Evolutionary conservation across 352 stramenopile species (phyloP), one percentile per base, ranked within the genome.

Genomic region (Pythium aphanidermatum): DNA sequence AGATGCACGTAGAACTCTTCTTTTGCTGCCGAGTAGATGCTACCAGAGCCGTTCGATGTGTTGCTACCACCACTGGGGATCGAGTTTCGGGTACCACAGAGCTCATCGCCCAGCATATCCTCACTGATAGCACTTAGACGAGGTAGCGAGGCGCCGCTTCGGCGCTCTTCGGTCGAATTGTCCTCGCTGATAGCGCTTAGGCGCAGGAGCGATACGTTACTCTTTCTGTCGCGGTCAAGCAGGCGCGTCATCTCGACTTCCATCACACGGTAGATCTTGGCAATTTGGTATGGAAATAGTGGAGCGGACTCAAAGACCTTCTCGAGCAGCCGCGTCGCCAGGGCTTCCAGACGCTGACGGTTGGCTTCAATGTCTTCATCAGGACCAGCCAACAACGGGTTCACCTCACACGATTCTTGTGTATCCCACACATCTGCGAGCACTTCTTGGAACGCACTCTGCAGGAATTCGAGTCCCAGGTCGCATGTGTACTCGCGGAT

Each of bases 1-100:
- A 92, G 48, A 25, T 90, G 77, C 58, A 86, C 68, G 41, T 81
- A 72, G 37, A 90, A 87, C 52, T 90, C 77, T 20, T 86, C 74
- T 31, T 76, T 71, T 0, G 70, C 68, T 4, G 67, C 51, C 35
- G 60, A 43, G 8, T 51, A 17, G 2, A 24, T 16, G n/a, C 8
- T 31, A 1, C 2, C 16, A 5, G 46, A 24, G 26, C 31, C 21
- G 10, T n/a, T 13, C n/a, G n/a, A n/a, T 29, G 3, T 17, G 13
- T 28, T 43, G 37, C 47, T 40, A 20, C 24, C 30, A 3, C 42
- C 50, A 5, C 48, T 48, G 16, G 58, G 58, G 19, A 40, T 17
- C 19, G 63, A 66, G 8, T 53, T 44, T 8, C 60, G 65, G 0
- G 43, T 56, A 19, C 23, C 26, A 21, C n/a, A 32, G 19, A 50